These are phyloP conservation scores for Solanum medicagineum DNA, from an alignment of 257 asterid species.

Conservation along the genomic window DNA sequence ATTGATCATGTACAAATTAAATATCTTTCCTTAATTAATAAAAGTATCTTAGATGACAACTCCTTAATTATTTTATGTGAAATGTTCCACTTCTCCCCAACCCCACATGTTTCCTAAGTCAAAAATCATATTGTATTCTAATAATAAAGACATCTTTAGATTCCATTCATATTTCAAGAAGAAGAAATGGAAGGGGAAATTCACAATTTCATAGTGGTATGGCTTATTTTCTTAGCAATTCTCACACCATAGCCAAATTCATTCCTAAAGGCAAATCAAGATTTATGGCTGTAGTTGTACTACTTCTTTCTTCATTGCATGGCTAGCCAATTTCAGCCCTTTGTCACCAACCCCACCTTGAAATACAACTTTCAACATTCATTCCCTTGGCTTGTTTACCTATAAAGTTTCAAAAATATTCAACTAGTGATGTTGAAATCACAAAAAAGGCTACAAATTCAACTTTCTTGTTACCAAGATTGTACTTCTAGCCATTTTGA, in stretches of 20 bases:
- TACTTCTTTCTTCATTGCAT: conserved; percentile 40
- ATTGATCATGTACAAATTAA: not conserved
- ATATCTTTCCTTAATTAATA: not conserved
- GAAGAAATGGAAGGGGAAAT: conserved; percentile 42
- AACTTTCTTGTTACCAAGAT: conserved; percentile 4
- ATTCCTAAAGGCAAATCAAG: conserved; percentile 17
- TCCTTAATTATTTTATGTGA: not conserved
- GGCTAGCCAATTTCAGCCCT: conserved; percentile 55
- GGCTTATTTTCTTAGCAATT: conserved; percentile 24
- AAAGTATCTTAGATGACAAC: not conserved
- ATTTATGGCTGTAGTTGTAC: conserved; percentile 15
- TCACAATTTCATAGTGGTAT: conserved; percentile 25
- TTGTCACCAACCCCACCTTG: conserved; percentile 12
- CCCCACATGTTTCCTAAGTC: not conserved
- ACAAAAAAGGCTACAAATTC: not conserved
- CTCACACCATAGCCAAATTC: conserved; percentile 17
- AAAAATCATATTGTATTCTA: not conserved
- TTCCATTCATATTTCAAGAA: not conserved
- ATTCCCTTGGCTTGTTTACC: conserved; percentile 45
- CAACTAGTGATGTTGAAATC: not conserved
- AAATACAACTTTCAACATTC: conserved; percentile 20
- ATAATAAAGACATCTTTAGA: not conserved
- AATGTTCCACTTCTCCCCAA: not conserved
- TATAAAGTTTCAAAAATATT: conserved; percentile 5
- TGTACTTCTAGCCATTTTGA: not conserved